Evolutionary conservation across 805 yeast genomes (phyloP).

Genomic region (Hanseniaspora mollemarum): DNA sequence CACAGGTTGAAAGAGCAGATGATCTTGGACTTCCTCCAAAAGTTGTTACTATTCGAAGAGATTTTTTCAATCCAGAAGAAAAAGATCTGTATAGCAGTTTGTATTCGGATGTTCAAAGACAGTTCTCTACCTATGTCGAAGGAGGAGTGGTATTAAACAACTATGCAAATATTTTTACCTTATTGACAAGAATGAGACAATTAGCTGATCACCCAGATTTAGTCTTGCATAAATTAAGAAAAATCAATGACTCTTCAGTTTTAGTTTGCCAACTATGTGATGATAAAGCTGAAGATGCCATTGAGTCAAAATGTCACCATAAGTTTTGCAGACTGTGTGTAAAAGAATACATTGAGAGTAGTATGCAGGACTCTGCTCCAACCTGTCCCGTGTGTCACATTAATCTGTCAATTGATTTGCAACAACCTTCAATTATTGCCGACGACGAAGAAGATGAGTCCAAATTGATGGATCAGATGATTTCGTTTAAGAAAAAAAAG

Average conservation of each 20-base stretch:
- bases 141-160: constrained; percentile 94
- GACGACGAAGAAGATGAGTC: constrained; percentile 39
- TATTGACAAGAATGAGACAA: constrained; percentile 95
- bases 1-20: constrained; percentile 92
- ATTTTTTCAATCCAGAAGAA: constrained; percentile 86
- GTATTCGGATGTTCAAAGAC: constrained; percentile 75
- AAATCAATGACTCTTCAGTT: constrained; percentile 29
- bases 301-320: constrained; percentile 88
- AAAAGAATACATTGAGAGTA: constrained; percentile 78
- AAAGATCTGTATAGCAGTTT: constrained; percentile 81
- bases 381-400: constrained; percentile 96
- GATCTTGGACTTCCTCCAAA: constrained; percentile 96
- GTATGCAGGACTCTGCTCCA: constrained; percentile 39
- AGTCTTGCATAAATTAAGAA: constrained; percentile 60
- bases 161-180: constrained; percentile 91
- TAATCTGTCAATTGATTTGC: constrained; percentile 77
- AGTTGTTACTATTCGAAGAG: constrained; percentile 77
- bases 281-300: constrained; percentile 97
- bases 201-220: constrained; percentile 97
- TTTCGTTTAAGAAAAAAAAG: constrained; percentile 35
- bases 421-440: constrained; percentile 59
- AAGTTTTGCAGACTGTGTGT: constrained; percentile 87
- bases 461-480: constrained; percentile 40
- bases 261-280: constrained; percentile 84
- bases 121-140: constrained; percentile 84